A percentile compares a stretch with the other conserved stretches of the same genome.
phyloP scores from a whole-genome alignment of 2,329 filamentous ascomycete species.

The Canariomyces notabilis region DNA sequence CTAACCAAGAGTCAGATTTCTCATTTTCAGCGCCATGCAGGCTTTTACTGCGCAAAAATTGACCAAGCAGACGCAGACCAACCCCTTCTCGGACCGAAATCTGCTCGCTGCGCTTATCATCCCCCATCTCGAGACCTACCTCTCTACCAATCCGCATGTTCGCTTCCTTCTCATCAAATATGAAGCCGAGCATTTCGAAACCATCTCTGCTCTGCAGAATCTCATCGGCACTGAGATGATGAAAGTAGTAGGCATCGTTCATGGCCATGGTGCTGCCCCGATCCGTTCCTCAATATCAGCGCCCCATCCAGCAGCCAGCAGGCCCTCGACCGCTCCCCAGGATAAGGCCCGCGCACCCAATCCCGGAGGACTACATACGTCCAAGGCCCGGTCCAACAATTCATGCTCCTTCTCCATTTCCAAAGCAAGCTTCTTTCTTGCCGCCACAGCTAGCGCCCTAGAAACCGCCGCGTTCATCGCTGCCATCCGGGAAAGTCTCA shows the following conservation, averaged over 20 bases:
- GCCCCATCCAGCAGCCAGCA: slow-evolving; percentile 14
- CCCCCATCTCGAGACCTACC: slow-evolving; percentile 56
- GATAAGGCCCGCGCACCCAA: slow-evolving; percentile 12
- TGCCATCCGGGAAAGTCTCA: slow-evolving; percentile 46
- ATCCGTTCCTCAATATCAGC: not conserved
- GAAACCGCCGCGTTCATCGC: slow-evolving; percentile 53
- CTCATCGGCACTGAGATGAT: slow-evolving; percentile 52
- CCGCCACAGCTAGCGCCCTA: slow-evolving; percentile 47
- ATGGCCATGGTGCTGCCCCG: slow-evolving; percentile 33
- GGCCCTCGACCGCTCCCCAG: slow-evolving; percentile 27
- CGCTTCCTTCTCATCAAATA: slow-evolving; percentile 57
- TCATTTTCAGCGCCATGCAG: slow-evolving; percentile 58
- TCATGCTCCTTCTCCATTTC: slow-evolving; percentile 33
- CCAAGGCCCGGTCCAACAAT: slow-evolving; percentile 2
- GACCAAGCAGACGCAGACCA: slow-evolving; percentile 45
- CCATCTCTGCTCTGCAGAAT: slow-evolving; percentile 52
- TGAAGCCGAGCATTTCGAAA: slow-evolving; percentile 50
- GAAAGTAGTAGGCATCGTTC: slow-evolving; percentile 54
- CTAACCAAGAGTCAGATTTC: slow-evolving; percentile 40
- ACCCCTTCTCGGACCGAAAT: slow-evolving; percentile 50
- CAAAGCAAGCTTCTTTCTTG: slow-evolving; percentile 53
- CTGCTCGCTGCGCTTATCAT: slow-evolving; percentile 54
- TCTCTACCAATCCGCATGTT: slow-evolving; percentile 47
- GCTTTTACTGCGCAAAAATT: slow-evolving; percentile 48
- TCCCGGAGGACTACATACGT: not conserved